phyloP scores from a whole-genome alignment of 2,329 filamentous ascomycete genomes.

The Teratosphaeria viscida region DNA sequence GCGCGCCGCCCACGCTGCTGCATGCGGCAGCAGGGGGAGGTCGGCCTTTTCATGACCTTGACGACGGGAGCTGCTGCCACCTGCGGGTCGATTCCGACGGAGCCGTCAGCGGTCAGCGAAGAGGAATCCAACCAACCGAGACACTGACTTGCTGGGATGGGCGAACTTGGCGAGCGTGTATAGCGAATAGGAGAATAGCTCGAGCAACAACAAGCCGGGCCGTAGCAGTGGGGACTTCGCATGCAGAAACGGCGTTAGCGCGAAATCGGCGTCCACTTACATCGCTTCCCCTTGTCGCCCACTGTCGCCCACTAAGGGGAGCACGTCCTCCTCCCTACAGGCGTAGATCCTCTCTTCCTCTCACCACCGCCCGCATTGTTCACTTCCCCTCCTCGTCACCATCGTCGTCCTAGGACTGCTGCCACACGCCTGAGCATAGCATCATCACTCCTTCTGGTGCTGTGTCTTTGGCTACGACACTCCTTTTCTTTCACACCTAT shows the following conservation, averaged over 20 bases:
- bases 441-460: conserved; percentile 25
- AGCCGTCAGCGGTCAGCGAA: background rate
- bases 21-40: background rate
- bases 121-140: background rate
- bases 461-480: conserved; percentile 8
- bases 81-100: background rate
- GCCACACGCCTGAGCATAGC: conserved; percentile 8
- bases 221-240: background rate
- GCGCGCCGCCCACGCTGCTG: background rate
- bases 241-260: background rate
- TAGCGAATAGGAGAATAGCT: conserved; percentile 1
- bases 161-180: background rate
- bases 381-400: background rate
- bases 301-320: background rate
- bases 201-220: background rate
- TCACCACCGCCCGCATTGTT: background rate
- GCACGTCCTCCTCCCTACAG: background rate
- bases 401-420: background rate
- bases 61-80: background rate
- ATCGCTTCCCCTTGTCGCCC: background rate
- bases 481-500: conserved; percentile 13
- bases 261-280: background rate
- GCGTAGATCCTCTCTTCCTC: background rate
- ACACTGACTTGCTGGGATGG: background rate
- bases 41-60: background rate